phyloP scores from a whole-genome alignment of 2,329 filamentous ascomycete genomes.

The Tolypocladium tropicale region DNA sequence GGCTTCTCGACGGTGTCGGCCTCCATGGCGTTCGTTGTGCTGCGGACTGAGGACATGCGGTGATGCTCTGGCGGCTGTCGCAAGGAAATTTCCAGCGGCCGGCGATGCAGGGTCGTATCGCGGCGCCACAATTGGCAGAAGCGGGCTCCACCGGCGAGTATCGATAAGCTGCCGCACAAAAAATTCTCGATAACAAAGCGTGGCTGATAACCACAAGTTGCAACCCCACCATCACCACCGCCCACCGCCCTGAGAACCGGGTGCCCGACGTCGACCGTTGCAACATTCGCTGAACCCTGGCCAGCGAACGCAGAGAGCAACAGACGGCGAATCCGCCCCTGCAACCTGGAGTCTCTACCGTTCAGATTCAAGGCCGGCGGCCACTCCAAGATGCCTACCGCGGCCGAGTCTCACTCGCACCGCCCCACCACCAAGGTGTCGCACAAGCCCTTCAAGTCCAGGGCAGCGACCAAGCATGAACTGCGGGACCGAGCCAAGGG shows the following conservation, averaged over 20 bases:
- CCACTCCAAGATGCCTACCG: slow-evolving; percentile 64
- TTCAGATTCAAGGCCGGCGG: slow-evolving; percentile 81
- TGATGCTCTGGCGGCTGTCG: slow-evolving; percentile 7
- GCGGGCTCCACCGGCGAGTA: slow-evolving; percentile 9
- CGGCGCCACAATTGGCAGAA: slow-evolving; percentile 12
- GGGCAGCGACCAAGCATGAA: slow-evolving; percentile 79
- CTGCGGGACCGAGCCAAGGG: slow-evolving; percentile 81
- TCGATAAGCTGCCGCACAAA: slow-evolving; percentile 27
- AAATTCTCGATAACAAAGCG: slow-evolving; percentile 22
- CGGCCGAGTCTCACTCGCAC: slow-evolving; percentile 65
- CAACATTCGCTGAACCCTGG: neutral
- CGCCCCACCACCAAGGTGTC: slow-evolving; percentile 81
- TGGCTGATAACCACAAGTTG: slow-evolving; percentile 8
- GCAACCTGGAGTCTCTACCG: slow-evolving; percentile 62
- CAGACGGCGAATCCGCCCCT: neutral
- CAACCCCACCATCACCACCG: slow-evolving; percentile 23
- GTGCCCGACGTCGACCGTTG: too few relatives aligned
- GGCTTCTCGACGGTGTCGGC: slow-evolving; percentile 24
- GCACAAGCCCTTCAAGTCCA: slow-evolving; percentile 88
- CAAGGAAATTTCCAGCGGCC: slow-evolving; percentile 24
- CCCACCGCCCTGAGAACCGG: too few relatives aligned
- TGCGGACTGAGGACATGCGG: slow-evolving; percentile 5
- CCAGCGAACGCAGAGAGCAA: neutral
- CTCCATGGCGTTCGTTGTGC: slow-evolving; percentile 22
- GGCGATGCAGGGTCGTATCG: slow-evolving; percentile 14